Percentiles rank a stretch among this genome's conserved stretches.
Conservation (phyloP, 2,329 filamentous ascomycete species). For the Aurifilum marmelostoma region DNA sequence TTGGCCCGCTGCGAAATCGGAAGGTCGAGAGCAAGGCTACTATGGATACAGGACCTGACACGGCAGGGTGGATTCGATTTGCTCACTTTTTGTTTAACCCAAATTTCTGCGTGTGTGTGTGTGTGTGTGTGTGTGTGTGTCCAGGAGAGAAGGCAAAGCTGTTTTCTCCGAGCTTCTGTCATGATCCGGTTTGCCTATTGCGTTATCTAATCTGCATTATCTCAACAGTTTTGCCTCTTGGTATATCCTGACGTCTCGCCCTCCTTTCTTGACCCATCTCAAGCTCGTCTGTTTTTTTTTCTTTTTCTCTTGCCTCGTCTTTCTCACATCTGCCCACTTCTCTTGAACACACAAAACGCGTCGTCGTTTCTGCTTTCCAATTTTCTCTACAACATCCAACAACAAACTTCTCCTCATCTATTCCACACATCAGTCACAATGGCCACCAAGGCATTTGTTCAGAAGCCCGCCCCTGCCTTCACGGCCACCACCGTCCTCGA, state of each 20-base stretch:
- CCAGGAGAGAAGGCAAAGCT: neutral
- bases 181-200: neutral
- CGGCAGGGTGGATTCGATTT: slow-evolving; percentile 6
- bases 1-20: slow-evolving; percentile 3
- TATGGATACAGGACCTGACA: neutral
- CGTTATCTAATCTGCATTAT: slow-evolving; percentile 7
- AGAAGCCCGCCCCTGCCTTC: slow-evolving; percentile 53
- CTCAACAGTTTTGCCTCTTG: slow-evolving; percentile 1
- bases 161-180: slow-evolving; percentile 1
- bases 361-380: neutral
- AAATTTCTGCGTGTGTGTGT: too few species aligned
- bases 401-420: neutral
- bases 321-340: neutral
- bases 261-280: neutral
- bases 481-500: slow-evolving; percentile 54
- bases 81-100: neutral
- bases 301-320: neutral
- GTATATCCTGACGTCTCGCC: neutral
- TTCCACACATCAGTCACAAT: slow-evolving; percentile 36
- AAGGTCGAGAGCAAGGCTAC: neutral
- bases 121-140: neutral
- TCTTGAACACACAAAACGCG: neutral
- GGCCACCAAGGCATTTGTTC: slow-evolving; percentile 50
- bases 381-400: neutral
- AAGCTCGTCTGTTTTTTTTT: neutral